Base-by-base conservation (phyloP, 192 early-diverging fungal genomes). In the Podila epigama region DNA sequence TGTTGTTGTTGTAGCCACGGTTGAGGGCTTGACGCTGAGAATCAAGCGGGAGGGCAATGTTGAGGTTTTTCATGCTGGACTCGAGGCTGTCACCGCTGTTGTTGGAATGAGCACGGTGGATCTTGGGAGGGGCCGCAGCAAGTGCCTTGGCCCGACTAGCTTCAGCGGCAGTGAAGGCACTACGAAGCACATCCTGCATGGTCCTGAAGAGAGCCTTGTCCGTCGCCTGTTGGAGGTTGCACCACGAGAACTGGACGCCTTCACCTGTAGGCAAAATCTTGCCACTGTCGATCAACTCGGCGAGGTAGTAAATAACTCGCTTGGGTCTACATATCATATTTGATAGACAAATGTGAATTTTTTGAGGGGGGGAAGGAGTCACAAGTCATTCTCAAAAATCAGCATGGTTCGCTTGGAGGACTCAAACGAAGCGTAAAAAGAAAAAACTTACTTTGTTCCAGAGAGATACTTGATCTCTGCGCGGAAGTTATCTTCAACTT, bases 181-280 rank as follows among this genome's bases (percentile, higher is more conserved):
- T 79, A n/a, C 79, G 83, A 56, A 96, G 82, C 9, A 93, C 88
- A 58, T 94, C 87, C 79, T 96, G 92, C 93, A 96, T 96, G 69
- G 82, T 92, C 65, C 87, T 88, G 75, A 88, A 95, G 34, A 88
- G 68, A 1, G 79, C 84, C 64, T 90, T 93, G 35, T 93, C 92
- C 4, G 80, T 63, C 0, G 93, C 93, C 54, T 82, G 79, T 32
- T 89, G 84, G 9, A 90, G 72, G 25, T 83, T 62, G 70, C 87
- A 88, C 94, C 94, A 96, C 41, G 82, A 75, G 41, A 91, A 83
- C 79, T 93, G 86, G 28, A 94, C 63, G 15, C 92, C 93, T 42
- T 88, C 87, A 20, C 88, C 88, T 22, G 84, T 84, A 39, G 88
- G 85, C 51, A 83, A 78, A 35, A 91, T 82, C 36, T 86, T 89